Conservation (phyloP, 306 rosid genomes). For the Trifolium subterraneum region DNA sequence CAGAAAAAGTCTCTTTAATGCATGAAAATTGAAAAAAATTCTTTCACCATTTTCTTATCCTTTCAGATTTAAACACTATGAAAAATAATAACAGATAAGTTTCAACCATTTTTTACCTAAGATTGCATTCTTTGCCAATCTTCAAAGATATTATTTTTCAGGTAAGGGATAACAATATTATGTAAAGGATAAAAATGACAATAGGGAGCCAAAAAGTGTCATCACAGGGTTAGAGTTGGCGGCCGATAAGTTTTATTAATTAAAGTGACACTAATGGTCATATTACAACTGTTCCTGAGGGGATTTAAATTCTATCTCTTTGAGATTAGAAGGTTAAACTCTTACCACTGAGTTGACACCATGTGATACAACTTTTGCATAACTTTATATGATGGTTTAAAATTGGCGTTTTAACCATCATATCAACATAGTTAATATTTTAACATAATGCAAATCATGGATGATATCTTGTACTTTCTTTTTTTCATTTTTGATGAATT, state of each 20-base stretch:
- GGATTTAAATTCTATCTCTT: too few relatives aligned
- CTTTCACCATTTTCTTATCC: conserved; percentile 34
- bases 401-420: conserved; percentile 26
- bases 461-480: conserved; percentile 21
- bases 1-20: conserved; percentile 35
- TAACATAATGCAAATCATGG: conserved; percentile 22
- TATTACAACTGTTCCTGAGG: too few relatives aligned
- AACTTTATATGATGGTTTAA: conserved; percentile 22
- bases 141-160: conserved; percentile 7
- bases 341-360: too few relatives aligned
- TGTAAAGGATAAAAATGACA: too few relatives aligned
- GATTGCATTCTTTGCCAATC: conserved; percentile 23
- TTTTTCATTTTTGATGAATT: conserved; percentile 14
- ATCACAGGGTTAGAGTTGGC: too few relatives aligned
- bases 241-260: too few relatives aligned
- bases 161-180: too few relatives aligned
- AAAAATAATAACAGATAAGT: conserved; percentile 9
- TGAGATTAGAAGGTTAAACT: too few relatives aligned
- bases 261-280: too few relatives aligned
- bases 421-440: conserved; percentile 25
- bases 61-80: neutral
- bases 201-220: too few relatives aligned
- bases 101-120: neutral
- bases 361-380: conserved; percentile 6
- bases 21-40: conserved; percentile 13